Evolutionary conservation across 1,284 basidiomycete species (phyloP).

Genomic region (Trichosporon sp.): DNA sequence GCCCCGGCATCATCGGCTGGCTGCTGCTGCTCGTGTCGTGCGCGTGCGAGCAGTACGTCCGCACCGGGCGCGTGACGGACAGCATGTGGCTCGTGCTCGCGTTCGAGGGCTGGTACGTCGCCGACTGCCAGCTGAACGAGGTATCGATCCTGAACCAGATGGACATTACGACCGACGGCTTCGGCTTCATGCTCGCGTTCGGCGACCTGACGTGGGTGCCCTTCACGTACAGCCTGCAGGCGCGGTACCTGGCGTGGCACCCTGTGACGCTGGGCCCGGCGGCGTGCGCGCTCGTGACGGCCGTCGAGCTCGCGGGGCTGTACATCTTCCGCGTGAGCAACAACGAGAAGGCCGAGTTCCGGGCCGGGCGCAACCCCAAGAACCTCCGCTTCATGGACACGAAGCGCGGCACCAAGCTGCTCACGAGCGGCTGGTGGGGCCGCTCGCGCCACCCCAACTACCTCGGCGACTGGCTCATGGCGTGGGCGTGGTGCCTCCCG

Average conservation of each 20-base stretch:
- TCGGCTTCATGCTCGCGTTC: slow-evolving; percentile 96
- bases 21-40: slow-evolving; percentile 84
- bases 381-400: slow-evolving; percentile 82
- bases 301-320: slow-evolving; percentile 71
- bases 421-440: slow-evolving; percentile 98
- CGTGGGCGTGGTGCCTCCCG: slow-evolving; percentile 75
- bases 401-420: slow-evolving; percentile 77
- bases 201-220: slow-evolving; percentile 95
- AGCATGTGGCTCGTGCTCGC: slow-evolving; percentile 84
- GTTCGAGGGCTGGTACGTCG: slow-evolving; percentile 85
- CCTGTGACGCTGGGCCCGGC: slow-evolving; percentile 71
- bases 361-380: slow-evolving; percentile 90
- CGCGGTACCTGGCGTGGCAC: slow-evolving; percentile 85
- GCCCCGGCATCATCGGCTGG: slow-evolving; percentile 96
- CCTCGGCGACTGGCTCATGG: slow-evolving; percentile 56
- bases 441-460: slow-evolving; percentile 90
- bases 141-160: slow-evolving; percentile 84
- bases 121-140: slow-evolving; percentile 57
- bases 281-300: slow-evolving; percentile 61
- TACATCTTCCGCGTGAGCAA: slow-evolving; percentile 89
- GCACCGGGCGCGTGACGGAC: slow-evolving; percentile 70
- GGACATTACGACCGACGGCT: slow-evolving; percentile 97
- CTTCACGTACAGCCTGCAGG: slow-evolving; percentile 89
- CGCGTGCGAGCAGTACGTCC: slow-evolving; percentile 82
- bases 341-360: slow-evolving; percentile 92